Evolutionary conservation across 1,139 yeast genomes (phyloP), one percentile per base, ranked within the genome.

Genomic region (Taphrina deformans): DNA sequence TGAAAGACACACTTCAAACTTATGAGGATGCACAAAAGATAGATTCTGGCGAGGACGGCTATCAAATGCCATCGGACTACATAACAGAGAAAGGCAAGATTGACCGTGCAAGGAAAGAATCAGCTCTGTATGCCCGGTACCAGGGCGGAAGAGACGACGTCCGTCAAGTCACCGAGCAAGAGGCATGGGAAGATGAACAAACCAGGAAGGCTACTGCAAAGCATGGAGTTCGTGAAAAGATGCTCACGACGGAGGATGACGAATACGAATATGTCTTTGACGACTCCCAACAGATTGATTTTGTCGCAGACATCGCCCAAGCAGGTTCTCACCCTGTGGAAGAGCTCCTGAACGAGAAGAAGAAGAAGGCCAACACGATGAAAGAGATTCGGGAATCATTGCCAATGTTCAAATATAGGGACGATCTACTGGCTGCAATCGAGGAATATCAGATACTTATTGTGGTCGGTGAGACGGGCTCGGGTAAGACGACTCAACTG

Each of bases 381-480:
- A 79, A 77, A 10, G 79, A 79, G 10, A 81, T 84, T 1, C 75
- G 95, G 59, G 81, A 79, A 70, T 84, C 90, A 0, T 77, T 93
- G 24, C 99, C 99, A 0, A 96, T 92, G 0, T 89, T 79, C 71
- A 77, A 80, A 62, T 87, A 84, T 76, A 79, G 90, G 65, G 78
- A 82, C 1, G 80, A 83, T 61, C 80, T 93, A 31, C 75, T 93
- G n/a, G 79, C 81, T 0, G 85, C 90, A 0, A 81, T 93, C 1
- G 73, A 75, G 23, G 76, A 82, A 16, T 83, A 88, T 71, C 96
- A 90, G 72, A 87, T 92, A 38, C 73, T 92, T 45, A 88, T 93
- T 50, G 88, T 93, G 55, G 97, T 93, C 40, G 99, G 99, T 67
- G 98, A 93, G 74, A 93, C 99, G 0, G 99, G 99, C 55, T 91